Conservation (phyloP, 2,329 filamentous ascomycete genomes). For the Calonectria hawksworthii region DNA sequence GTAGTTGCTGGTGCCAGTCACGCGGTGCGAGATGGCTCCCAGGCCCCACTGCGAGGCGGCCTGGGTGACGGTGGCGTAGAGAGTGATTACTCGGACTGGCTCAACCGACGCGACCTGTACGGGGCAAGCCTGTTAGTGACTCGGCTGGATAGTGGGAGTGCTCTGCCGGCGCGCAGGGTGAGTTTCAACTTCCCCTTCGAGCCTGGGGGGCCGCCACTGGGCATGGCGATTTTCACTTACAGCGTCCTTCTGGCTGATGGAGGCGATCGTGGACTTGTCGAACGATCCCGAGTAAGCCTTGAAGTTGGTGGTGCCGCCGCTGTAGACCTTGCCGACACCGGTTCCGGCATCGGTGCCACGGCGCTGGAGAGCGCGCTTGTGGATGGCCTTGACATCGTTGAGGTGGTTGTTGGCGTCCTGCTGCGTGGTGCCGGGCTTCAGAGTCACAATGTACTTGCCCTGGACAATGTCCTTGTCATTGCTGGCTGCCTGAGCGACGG, state of each 20-base stretch:
- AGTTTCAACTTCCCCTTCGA: not conserved
- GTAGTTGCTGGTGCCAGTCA: slow-evolving; percentile 52
- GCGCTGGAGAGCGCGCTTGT: slow-evolving; percentile 50
- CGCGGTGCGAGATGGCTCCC: slow-evolving; percentile 58
- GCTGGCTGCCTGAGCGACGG: slow-evolving; percentile 28
- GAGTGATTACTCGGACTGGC: slow-evolving; percentile 46
- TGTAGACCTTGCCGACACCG: slow-evolving; percentile 35
- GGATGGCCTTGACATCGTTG: slow-evolving; percentile 49
- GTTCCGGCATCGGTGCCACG: slow-evolving; percentile 37
- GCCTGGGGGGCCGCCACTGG: slow-evolving; percentile 7
- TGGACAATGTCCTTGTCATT: slow-evolving; percentile 44
- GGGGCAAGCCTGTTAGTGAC: not conserved
- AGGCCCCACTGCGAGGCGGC: slow-evolving; percentile 59
- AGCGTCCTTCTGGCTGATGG: slow-evolving; percentile 55
- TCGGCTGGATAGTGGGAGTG: not conserved
- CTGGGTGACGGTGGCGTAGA: slow-evolving; percentile 52
- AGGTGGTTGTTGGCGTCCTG: slow-evolving; percentile 53
- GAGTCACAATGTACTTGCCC: slow-evolving; percentile 61
- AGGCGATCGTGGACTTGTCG: slow-evolving; percentile 56
- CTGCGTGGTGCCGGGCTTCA: slow-evolving; percentile 53
- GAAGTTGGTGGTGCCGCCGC: slow-evolving; percentile 47
- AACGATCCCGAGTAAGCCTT: slow-evolving; percentile 61
- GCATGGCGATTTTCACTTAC: slow-evolving; percentile 45
- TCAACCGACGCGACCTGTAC: slow-evolving; percentile 51
- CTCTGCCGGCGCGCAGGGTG: not conserved